Evolutionary conservation across 176 grass and related monocot species (phyloP).

Genomic region (Carex cristatella): DNA sequence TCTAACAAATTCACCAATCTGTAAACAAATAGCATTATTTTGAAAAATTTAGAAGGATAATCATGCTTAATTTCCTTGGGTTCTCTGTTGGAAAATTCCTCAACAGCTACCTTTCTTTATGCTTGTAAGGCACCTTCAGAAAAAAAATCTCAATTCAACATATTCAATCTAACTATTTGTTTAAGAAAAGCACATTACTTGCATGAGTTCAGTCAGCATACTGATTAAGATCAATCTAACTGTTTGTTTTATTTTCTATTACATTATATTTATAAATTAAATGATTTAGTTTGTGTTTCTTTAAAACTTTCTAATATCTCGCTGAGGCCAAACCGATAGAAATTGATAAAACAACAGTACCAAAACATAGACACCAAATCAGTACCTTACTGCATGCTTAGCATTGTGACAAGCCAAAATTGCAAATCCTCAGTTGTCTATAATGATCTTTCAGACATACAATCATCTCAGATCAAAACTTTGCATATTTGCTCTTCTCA

Average conservation of each 20-base stretch:
- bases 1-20: slow-evolving; percentile 96
- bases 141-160: not conserved
- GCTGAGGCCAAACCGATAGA: not conserved
- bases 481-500: not conserved
- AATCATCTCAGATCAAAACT: not conserved
- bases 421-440: not conserved
- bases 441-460: not conserved
- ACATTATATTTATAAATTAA: not conserved
- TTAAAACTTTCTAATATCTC: not conserved
- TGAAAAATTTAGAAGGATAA: not conserved
- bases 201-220: not conserved
- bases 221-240: too few species aligned
- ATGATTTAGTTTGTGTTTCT: not conserved
- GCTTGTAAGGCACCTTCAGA: not conserved
- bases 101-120: not conserved
- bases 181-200: not conserved
- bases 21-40: not conserved
- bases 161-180: not conserved
- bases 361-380: not conserved
- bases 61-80: not conserved
- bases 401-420: not conserved
- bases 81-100: not conserved
- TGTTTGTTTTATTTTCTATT: not conserved
- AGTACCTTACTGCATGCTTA: not conserved
- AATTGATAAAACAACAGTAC: not conserved